Evolutionary conservation across 2,329 filamentous ascomycete genomes (phyloP).

Genomic region (Aspergillus japonicus): DNA sequence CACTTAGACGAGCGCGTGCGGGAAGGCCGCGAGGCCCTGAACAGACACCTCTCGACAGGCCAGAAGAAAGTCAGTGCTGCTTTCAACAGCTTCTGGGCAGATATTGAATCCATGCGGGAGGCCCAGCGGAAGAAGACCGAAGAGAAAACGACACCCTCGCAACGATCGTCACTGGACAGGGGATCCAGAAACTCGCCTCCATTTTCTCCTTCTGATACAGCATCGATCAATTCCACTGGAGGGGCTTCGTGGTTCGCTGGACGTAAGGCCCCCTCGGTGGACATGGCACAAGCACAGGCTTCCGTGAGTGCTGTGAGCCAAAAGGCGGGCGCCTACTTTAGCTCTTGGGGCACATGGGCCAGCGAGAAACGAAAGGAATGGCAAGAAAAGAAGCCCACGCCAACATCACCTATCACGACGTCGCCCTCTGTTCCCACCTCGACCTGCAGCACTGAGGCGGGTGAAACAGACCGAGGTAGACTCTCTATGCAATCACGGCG

Average conservation of each 20-base stretch:
- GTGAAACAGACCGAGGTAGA: conserved; percentile 31
- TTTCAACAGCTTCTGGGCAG: conserved; percentile 84
- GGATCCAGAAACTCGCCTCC: conserved; percentile 24
- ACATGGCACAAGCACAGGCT: conserved; percentile 56
- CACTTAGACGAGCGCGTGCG: conserved; percentile 89
- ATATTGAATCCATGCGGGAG: conserved; percentile 80
- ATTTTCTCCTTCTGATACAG: conserved; percentile 26
- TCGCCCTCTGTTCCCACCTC: conserved; percentile 26
- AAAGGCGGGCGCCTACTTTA: conserved; percentile 61
- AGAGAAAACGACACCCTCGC: conserved; percentile 32
- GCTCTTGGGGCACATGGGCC: conserved; percentile 64
- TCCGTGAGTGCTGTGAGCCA: conserved; percentile 54
- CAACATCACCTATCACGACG: conserved; percentile 27
- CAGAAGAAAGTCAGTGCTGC: conserved; percentile 83
- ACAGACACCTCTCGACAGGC: conserved; percentile 84
- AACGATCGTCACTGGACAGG: conserved; percentile 32
- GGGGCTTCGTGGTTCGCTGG: conserved; percentile 28
- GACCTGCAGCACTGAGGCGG: conserved; percentile 24
- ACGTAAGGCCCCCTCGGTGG: conserved; percentile 41
- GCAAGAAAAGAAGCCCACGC: conserved; percentile 40
- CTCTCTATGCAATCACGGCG: conserved; percentile 27
- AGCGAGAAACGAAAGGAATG: conserved; percentile 48
- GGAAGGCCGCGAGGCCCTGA: conserved; percentile 77
- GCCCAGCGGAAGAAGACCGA: conserved; percentile 59
- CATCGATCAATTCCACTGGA: conserved; percentile 20